Percentiles rank a stretch among this genome's conserved stretches.
Conservation (phyloP, 768 basidiomycete genomes). For the Roridomyces roridus region DNA sequence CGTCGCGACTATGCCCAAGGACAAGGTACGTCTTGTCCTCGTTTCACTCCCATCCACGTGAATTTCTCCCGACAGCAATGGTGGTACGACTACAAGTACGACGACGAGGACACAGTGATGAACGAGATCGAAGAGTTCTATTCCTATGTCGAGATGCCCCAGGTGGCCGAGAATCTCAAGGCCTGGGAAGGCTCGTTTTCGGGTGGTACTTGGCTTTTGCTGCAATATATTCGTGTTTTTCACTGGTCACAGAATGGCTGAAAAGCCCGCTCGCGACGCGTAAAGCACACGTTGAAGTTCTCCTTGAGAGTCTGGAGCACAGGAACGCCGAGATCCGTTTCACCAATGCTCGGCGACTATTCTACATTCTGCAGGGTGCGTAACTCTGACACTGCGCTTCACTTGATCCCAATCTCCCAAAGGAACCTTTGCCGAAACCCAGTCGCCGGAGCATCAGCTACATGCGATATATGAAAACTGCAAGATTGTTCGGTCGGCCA, state of each 20-base stretch:
- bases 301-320: conserved; percentile 89
- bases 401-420: conserved; percentile 2
- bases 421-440: conserved; percentile 93
- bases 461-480: conserved; percentile 97
- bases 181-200: conserved; percentile 88
- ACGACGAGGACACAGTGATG: conserved; percentile 95
- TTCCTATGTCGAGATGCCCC: conserved; percentile 94
- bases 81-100: conserved; percentile 91
- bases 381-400: not conserved
- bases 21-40: conserved; percentile 11
- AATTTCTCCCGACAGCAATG: conserved; percentile 65
- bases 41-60: conserved; percentile 27
- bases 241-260: conserved; percentile 70
- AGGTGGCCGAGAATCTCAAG: conserved; percentile 85
- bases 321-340: conserved; percentile 85
- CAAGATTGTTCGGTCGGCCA: conserved; percentile 80
- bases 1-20: conserved; percentile 43
- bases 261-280: conserved; percentile 65
- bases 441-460: conserved; percentile 91
- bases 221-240: conserved; percentile 2
- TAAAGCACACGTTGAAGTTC: conserved; percentile 75
- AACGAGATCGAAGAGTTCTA: conserved; percentile 98
- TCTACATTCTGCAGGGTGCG: conserved; percentile 92
- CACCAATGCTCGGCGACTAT: conserved; percentile 82
- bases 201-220: conserved; percentile 59